Evolutionary conservation across 129 eudicot species (phyloP).

Genomic region (Sambucus nigra): DNA sequence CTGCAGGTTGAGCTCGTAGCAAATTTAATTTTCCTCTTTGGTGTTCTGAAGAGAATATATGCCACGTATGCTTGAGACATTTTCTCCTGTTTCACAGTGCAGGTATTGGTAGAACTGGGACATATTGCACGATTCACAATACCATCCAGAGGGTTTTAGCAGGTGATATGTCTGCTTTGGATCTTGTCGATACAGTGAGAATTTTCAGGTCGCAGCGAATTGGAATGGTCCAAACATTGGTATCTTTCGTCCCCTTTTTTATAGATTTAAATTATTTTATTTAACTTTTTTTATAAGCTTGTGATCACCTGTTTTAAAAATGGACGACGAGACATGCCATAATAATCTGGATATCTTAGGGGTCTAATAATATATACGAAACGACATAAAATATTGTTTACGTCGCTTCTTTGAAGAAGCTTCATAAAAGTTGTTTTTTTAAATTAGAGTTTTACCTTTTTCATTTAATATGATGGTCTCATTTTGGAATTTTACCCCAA

Average conservation of each 20-base stretch:
- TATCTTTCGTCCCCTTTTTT: slow-evolving; percentile 22
- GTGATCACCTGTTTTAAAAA: not conserved
- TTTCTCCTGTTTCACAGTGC: slow-evolving; percentile 49
- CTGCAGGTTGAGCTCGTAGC: slow-evolving; percentile 61
- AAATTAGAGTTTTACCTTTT: no score
- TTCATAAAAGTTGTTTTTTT: no score
- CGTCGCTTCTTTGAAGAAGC: no score
- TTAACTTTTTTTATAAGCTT: no score
- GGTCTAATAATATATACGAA: no score
- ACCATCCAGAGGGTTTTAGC: slow-evolving; percentile 68
- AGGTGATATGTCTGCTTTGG: slow-evolving; percentile 90
- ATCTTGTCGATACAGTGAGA: slow-evolving; percentile 56
- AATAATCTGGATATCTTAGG: no score
- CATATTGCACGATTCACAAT: slow-evolving; percentile 82
- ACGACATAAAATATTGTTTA: no score
- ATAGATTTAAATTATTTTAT: not conserved
- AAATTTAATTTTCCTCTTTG: slow-evolving; percentile 8
- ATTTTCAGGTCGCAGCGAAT: slow-evolving; percentile 81
- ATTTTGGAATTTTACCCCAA: no score
- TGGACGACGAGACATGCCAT: not conserved
- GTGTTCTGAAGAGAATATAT: not conserved
- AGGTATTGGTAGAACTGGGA: slow-evolving; percentile 97
- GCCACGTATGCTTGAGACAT: slow-evolving; percentile 11
- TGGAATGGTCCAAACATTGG: slow-evolving; percentile 94
- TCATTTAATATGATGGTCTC: no score